A percentile compares a stretch with the other conserved stretches of the same genome.
phyloP scores from a whole-genome alignment of 257 asterid genomes.

The Nicotiana otophora region DNA sequence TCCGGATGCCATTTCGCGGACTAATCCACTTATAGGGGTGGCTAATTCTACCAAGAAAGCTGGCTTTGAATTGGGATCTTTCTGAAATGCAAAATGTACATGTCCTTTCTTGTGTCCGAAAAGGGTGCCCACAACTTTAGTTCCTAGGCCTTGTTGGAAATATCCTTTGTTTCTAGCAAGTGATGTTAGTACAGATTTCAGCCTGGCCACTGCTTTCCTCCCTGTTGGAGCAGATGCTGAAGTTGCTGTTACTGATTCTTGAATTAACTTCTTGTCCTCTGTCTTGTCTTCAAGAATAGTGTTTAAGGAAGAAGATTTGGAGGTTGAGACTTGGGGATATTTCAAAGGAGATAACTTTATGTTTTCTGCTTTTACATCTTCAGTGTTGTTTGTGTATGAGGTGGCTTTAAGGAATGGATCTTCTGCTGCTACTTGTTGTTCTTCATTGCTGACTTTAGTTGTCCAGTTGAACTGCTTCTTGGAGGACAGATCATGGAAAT shows the following conservation, averaged over 20 bases:
- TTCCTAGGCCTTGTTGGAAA: constrained; percentile 23
- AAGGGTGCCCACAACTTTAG: constrained; percentile 42
- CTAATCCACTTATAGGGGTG: constrained; percentile 43
- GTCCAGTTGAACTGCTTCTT: constrained; percentile 51
- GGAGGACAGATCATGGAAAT: constrained; percentile 28
- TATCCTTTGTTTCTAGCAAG: constrained; percentile 19
- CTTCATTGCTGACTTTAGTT: constrained; percentile 39
- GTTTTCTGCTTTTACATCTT: constrained; percentile 6
- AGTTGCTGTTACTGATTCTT: constrained; percentile 13
- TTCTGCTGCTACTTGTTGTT: constrained; percentile 15
- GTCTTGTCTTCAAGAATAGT: not conserved
- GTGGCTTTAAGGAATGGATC: not conserved
- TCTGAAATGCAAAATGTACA: constrained; percentile 48
- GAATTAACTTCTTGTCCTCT: not conserved
- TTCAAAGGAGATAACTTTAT: constrained; percentile 5
- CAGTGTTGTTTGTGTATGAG: constrained; percentile 2
- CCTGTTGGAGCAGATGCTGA: not conserved
- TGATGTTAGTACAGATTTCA: constrained; percentile 33
- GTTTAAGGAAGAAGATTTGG: not conserved
- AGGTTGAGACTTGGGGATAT: not conserved
- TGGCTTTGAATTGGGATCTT: constrained; percentile 34
- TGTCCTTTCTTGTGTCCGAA: constrained; percentile 41
- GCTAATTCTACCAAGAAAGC: constrained; percentile 42
- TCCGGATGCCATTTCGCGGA: constrained; percentile 43
- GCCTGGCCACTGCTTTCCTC: constrained; percentile 31